phyloP scores from a whole-genome alignment of 352 stramenopile species.

The Phytophthora hibernalis region DNA sequence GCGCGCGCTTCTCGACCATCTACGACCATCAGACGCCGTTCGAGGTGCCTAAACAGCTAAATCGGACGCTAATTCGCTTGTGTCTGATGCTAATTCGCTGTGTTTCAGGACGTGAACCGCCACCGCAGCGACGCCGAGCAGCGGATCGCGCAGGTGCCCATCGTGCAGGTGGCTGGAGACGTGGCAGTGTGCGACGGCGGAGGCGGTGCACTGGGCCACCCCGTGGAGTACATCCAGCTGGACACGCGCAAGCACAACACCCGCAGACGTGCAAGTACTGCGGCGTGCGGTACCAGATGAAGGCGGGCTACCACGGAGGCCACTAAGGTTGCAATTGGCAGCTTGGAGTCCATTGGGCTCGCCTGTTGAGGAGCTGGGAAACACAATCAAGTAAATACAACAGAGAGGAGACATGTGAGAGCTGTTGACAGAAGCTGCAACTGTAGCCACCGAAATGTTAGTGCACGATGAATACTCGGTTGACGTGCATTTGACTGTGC shows the following conservation, averaged over 20 bases:
- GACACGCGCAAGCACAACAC: slow-evolving; percentile 81
- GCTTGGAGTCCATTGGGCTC: neutral
- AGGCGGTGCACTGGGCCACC: slow-evolving; percentile 96
- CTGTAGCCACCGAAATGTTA: slow-evolving; percentile 10
- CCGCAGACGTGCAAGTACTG: slow-evolving; percentile 94
- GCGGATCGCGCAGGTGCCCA: slow-evolving; percentile 85
- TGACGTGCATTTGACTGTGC: neutral
- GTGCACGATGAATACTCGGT: neutral
- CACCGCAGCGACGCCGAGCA: slow-evolving; percentile 92
- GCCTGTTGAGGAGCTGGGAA: neutral
- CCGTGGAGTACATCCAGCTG: slow-evolving; percentile 96
- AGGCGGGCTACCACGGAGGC: slow-evolving; percentile 69
- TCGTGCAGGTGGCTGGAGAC: slow-evolving; percentile 93
- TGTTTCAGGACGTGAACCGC: slow-evolving; percentile 72
- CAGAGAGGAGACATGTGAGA: neutral
- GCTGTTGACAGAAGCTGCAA: no score
- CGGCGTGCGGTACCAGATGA: slow-evolving; percentile 91
- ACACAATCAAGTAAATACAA: no score
- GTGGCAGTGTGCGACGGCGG: slow-evolving; percentile 96
- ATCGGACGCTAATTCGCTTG: slow-evolving; percentile 7
- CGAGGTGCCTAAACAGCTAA: slow-evolving; percentile 43
- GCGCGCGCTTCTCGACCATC: slow-evolving; percentile 65
- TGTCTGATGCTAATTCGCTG: slow-evolving; percentile 5
- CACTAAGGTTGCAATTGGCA: slow-evolving; percentile 45
- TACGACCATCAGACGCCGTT: slow-evolving; percentile 74